These are phyloP conservation scores for Monosporozyma unispora DNA, from an alignment of 805 yeast genomes.

Conservation along the genomic window DNA sequence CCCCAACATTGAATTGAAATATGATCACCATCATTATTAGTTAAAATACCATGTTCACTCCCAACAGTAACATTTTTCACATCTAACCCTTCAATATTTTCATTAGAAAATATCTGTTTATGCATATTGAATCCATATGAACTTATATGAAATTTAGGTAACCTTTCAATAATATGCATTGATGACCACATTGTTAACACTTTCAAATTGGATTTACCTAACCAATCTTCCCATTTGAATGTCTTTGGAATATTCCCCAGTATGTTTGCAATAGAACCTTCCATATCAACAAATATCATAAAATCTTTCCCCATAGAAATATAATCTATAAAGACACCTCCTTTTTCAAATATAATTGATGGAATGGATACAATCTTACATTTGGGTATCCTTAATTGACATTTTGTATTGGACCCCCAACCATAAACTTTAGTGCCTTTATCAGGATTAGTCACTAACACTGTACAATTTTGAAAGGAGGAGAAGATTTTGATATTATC, in stretches of 20 bases:
- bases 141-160: conserved; percentile 13
- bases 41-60: conserved; percentile 75
- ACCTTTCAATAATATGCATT: conserved; percentile 38
- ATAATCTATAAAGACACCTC: conserved; percentile 7
- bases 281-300: conserved; percentile 11
- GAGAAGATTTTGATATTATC: conserved; percentile 12
- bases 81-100: background rate
- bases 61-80: conserved; percentile 42
- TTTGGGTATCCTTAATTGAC: conserved; percentile 34
- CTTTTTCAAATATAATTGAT: conserved; percentile 1
- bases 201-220: background rate
- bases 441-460: conserved; percentile 60
- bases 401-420: conserved; percentile 44
- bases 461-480: conserved; percentile 42
- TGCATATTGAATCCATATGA: conserved; percentile 73
- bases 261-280: conserved; percentile 9
- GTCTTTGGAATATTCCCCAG: conserved; percentile 16
- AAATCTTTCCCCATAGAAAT: conserved; percentile 27
- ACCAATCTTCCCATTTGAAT: conserved; percentile 12
- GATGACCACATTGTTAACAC: conserved; percentile 67
- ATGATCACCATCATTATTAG: conserved; percentile 6
- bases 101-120: conserved; percentile 45
- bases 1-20: conserved; percentile 64
- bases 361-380: conserved; percentile 14
- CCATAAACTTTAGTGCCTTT: conserved; percentile 32